A percentile compares a stretch with the other conserved stretches of the same genome.
phyloP scores from a whole-genome alignment of 2,329 filamentous ascomycete genomes.

The Botrytis paeoniae region DNA sequence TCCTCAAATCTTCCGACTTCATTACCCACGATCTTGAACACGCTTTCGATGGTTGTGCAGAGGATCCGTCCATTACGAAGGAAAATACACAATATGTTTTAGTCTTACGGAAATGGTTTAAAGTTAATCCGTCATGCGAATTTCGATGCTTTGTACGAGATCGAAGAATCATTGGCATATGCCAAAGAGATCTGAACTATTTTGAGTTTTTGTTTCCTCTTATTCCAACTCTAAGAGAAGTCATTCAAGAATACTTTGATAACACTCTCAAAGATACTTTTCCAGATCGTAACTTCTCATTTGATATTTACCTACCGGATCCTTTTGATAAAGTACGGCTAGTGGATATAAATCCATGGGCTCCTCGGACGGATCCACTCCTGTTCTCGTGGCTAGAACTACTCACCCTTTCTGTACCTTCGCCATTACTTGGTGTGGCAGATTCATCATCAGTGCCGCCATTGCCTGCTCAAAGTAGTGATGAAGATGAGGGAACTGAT shows the following conservation, averaged over 20 bases:
- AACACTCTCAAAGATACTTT: conserved; percentile 72
- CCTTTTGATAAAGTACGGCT: conserved; percentile 60
- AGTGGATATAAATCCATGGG: conserved; percentile 96
- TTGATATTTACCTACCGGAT: conserved; percentile 89
- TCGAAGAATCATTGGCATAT: conserved; percentile 74
- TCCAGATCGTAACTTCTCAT: conserved; percentile 77
- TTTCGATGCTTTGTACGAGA: conserved; percentile 94
- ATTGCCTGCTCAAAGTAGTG: conserved; percentile 39
- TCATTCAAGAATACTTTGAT: conserved; percentile 75
- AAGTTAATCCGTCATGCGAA: conserved; percentile 84
- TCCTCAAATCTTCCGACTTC: conserved; percentile 93
- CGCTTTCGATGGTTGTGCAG: conserved; percentile 73
- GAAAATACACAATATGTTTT: conserved; percentile 51
- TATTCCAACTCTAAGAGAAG: conserved; percentile 61
- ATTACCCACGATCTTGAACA: conserved; percentile 92
- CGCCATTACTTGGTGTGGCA: conserved; percentile 52
- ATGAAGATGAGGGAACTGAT: conserved; percentile 48
- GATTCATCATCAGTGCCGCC: conserved; percentile 36
- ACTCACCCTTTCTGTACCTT: conserved; percentile 64
- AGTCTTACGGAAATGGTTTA: conserved; percentile 83
- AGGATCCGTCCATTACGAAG: conserved; percentile 30
- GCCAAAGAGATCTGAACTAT: conserved; percentile 85
- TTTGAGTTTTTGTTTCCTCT: conserved; percentile 74
- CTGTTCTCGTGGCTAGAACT: conserved; percentile 90
- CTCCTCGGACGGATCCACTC: conserved; percentile 79